Evolutionary conservation across 164 flowering plant species (phyloP), one percentile per base, ranked within the genome.

Genomic region (Warburgia ugandensis): DNA sequence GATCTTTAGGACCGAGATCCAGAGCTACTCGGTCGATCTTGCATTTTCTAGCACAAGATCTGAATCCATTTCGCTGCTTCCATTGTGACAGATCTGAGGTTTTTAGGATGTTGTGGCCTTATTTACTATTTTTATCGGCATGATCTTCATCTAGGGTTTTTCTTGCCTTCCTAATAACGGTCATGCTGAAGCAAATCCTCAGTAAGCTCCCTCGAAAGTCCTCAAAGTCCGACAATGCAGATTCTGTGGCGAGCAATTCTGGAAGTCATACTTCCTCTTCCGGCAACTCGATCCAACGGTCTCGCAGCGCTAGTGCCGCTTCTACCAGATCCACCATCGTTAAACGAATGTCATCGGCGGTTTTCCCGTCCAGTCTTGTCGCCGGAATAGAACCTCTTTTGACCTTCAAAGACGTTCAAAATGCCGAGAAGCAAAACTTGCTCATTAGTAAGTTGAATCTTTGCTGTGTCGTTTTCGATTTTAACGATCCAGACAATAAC

Each of bases 371-470:
- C 0, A 72, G 85, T 31, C 81, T 75, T 14, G 79, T 75, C n/a
- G 73, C 86, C 2, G 95, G 88, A 36, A 79, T 82, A 28, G 94
- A 86, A 62, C 95, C 95, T 0, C 62, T 80, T 21, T 54, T 77
- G 45, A 68, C 94, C 0, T 84, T 90, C 64, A 84, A 84, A 50
- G 95, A 90, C 52, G 97, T 82, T 13, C 74, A 88, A 0, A 75
- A 43, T 65, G 56, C 73, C 1, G 95, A 90, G 66, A 84, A 69
- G 68, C 71, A 82, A 85, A 82, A 67, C 54, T 77, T 90, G 49
- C 77, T 86, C 50, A 62, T 90, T 12, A 79, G 91, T 63, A 90
- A 90, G 78, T 68, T 86, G 51, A 82, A 81, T 49, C 79, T 90
- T 14, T 90, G 97, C 54, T 78, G 86, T 29, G 82, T 79, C 14